phyloP scores from a whole-genome alignment of 495 filamentous ascomycete genomes.

The Penicillium taxi region DNA sequence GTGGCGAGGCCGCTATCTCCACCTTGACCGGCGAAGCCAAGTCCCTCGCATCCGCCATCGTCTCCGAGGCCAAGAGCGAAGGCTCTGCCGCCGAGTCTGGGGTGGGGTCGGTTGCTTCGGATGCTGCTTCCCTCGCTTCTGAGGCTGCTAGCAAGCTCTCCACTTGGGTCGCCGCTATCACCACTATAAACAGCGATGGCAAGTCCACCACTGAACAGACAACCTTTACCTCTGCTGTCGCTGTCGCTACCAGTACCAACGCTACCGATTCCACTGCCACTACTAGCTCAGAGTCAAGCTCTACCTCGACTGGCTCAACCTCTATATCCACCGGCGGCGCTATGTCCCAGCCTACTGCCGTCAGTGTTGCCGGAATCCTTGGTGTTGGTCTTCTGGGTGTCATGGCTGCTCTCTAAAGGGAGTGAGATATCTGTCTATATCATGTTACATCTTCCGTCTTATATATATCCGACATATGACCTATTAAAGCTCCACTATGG shows the following conservation, averaged over 20 bases:
- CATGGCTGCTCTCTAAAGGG: slow-evolving; percentile 31
- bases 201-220: slow-evolving; percentile 12
- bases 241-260: slow-evolving; percentile 5
- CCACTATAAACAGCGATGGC: slow-evolving; percentile 15
- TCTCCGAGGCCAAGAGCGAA: slow-evolving; percentile 10
- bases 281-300: slow-evolving; percentile 6
- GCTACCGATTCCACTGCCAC: slow-evolving; percentile 6
- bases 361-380: slow-evolving; percentile 19
- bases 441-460: too few relatives aligned
- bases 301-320: slow-evolving; percentile 12
- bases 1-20: slow-evolving; percentile 5
- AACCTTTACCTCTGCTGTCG: slow-evolving; percentile 11
- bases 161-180: slow-evolving; percentile 10
- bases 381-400: slow-evolving; percentile 30
- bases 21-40: slow-evolving; percentile 6
- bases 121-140: slow-evolving; percentile 10
- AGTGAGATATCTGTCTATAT: neutral
- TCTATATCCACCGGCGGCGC: slow-evolving; percentile 8
- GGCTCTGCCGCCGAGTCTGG: slow-evolving; percentile 12
- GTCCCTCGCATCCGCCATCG: slow-evolving; percentile 10
- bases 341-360: slow-evolving; percentile 8
- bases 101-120: too few relatives aligned
- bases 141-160: slow-evolving; percentile 10
- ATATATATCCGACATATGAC: too few relatives aligned
- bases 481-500: neutral